Conservation (phyloP, 2,329 filamentous ascomycete species). For the Colletotrichum musicola region DNA sequence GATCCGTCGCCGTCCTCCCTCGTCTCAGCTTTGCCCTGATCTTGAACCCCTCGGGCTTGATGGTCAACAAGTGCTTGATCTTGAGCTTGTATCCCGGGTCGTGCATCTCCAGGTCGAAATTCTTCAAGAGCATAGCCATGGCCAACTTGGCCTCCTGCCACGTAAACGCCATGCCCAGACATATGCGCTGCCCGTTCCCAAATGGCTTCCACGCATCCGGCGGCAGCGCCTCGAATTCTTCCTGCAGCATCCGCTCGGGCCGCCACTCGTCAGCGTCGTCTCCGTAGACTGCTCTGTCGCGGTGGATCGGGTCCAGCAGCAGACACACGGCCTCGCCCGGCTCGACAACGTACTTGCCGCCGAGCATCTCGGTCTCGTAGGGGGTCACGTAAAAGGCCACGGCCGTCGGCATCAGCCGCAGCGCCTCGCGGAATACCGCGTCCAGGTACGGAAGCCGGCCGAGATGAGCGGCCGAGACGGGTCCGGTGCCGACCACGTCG, state of each 20-base stretch:
- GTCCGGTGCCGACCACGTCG: slow-evolving; percentile 68
- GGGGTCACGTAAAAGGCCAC: slow-evolving; percentile 45
- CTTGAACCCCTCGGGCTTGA: slow-evolving; percentile 64
- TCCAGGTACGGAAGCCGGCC: slow-evolving; percentile 72
- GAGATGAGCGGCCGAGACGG: slow-evolving; percentile 69
- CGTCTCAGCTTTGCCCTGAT: slow-evolving; percentile 56
- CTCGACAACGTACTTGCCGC: slow-evolving; percentile 65
- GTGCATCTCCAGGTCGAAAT: slow-evolving; percentile 73
- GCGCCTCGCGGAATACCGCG: slow-evolving; percentile 70
- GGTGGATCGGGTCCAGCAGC: slow-evolving; percentile 62
- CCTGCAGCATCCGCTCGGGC: slow-evolving; percentile 67
- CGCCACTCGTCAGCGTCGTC: slow-evolving; percentile 68
- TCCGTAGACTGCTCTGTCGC: slow-evolving; percentile 68
- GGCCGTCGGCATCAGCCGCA: slow-evolving; percentile 45
- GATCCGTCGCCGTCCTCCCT: slow-evolving; percentile 41
- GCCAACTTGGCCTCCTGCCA: slow-evolving; percentile 64
- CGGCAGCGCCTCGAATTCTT: slow-evolving; percentile 49
- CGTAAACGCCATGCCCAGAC: slow-evolving; percentile 66
- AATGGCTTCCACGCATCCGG: slow-evolving; percentile 63
- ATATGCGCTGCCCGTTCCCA: slow-evolving; percentile 63
- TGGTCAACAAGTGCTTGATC: slow-evolving; percentile 66
- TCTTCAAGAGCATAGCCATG: slow-evolving; percentile 70
- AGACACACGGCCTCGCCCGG: slow-evolving; percentile 57
- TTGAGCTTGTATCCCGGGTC: slow-evolving; percentile 67
- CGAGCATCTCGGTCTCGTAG: slow-evolving; percentile 57